These are phyloP conservation scores for Mycena maculata DNA, from an alignment of 768 basidiomycete species.

Conservation along the genomic window DNA sequence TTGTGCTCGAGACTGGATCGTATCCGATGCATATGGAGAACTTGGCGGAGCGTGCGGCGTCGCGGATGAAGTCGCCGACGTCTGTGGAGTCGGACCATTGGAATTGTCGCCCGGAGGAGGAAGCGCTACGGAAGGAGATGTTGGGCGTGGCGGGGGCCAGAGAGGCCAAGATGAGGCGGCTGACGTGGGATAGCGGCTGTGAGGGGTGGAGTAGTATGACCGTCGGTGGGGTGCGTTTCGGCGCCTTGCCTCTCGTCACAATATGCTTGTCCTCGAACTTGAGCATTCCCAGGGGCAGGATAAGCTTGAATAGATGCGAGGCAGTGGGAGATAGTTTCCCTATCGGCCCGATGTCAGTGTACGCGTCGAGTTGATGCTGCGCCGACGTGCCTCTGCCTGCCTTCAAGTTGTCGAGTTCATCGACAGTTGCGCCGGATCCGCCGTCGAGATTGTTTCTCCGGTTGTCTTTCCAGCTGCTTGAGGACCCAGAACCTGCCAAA, in stretches of 20 bases:
- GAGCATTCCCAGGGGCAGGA: constrained; percentile 59
- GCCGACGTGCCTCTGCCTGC: constrained; percentile 17
- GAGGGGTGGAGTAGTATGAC: constrained; percentile 77
- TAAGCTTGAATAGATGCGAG: constrained; percentile 74
- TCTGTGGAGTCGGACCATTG: constrained; percentile 75
- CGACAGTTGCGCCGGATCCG: neutral
- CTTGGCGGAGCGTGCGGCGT: constrained; percentile 64
- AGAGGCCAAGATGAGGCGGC: constrained; percentile 64
- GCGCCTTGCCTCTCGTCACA: constrained; percentile 13
- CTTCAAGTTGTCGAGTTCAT: constrained; percentile 16
- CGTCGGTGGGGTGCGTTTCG: constrained; percentile 47
- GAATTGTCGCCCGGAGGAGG: constrained; percentile 44
- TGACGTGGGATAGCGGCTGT: constrained; percentile 75
- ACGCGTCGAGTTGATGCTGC: neutral
- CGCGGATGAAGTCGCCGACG: constrained; percentile 73
- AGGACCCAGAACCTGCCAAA: constrained; percentile 10
- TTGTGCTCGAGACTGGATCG: constrained; percentile 23
- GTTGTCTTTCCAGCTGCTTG: constrained; percentile 21
- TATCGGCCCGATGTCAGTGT: constrained; percentile 33
- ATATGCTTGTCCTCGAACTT: constrained; percentile 22
- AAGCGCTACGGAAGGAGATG: constrained; percentile 59
- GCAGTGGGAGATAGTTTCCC: constrained; percentile 73
- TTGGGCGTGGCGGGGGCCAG: constrained; percentile 49
- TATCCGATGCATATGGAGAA: constrained; percentile 62
- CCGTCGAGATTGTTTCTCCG: constrained; percentile 3